Evolutionary conservation across 257 asterid species (phyloP).

Genomic region (Orobanche coerulescens): DNA sequence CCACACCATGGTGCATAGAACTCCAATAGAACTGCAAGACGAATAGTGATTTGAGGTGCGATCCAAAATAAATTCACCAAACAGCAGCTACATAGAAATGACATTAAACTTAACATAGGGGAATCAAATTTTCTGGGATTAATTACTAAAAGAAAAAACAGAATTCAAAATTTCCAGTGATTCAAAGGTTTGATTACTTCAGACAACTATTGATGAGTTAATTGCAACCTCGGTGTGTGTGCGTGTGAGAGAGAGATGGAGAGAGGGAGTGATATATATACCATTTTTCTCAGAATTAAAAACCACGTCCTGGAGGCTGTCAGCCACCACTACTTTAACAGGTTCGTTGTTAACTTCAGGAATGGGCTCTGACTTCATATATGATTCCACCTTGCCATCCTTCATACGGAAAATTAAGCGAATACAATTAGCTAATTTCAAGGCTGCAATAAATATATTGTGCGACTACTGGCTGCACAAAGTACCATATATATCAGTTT

Average conservation of each 20-base stretch:
- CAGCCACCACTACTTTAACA: slow-evolving; percentile 77
- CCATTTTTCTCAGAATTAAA: slow-evolving; percentile 60
- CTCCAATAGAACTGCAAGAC: slow-evolving; percentile 59
- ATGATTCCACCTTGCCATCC: slow-evolving; percentile 53
- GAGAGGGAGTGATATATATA: slow-evolving; percentile 19
- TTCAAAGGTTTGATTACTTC: neutral
- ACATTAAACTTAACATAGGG: slow-evolving; percentile 5
- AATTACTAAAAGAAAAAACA: neutral
- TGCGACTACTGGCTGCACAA: neutral
- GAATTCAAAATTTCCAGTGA: neutral
- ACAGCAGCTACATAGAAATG: slow-evolving; percentile 4
- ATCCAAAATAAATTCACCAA: slow-evolving; percentile 12
- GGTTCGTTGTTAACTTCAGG: slow-evolving; percentile 62
- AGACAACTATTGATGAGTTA: neutral
- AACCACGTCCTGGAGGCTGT: slow-evolving; percentile 55
- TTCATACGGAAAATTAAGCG: slow-evolving; percentile 24
- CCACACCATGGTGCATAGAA: slow-evolving; percentile 98
- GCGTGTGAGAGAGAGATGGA: neutral
- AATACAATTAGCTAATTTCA: slow-evolving; percentile 13
- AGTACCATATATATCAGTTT: neutral
- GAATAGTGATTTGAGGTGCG: slow-evolving; percentile 11
- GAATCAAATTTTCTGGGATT: too few relatives aligned
- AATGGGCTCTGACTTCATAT: slow-evolving; percentile 64
- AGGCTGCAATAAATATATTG: slow-evolving; percentile 7
- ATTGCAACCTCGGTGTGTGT: neutral